A percentile compares a stretch with the other conserved stretches of the same genome.
These are phyloP conservation scores for Blastocystis sp. DNA, from an alignment of 352 stramenopile genomes.

Conservation along the genomic window DNA sequence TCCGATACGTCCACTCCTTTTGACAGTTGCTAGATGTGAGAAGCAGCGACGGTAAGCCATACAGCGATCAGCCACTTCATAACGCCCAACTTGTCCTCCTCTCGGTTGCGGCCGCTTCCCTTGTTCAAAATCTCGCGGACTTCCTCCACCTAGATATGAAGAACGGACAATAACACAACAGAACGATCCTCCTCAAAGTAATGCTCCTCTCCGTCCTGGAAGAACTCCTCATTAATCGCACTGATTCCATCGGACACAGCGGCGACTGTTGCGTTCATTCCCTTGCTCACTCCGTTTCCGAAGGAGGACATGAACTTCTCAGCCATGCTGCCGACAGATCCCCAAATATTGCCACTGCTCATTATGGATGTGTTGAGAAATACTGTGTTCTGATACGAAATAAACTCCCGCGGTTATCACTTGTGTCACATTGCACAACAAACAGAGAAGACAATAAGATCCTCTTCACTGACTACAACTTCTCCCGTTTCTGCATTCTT, in stretches of 20 bases:
- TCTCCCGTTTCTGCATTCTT: too few relatives aligned
- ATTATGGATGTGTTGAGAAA: neutral
- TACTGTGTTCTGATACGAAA: too few relatives aligned
- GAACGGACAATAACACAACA: neutral
- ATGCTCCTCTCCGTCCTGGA: slow-evolving; percentile 19
- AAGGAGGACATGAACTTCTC: slow-evolving; percentile 1
- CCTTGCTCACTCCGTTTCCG: slow-evolving; percentile 24
- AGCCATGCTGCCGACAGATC: neutral
- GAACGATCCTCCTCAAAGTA: slow-evolving; percentile 40
- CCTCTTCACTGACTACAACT: too few relatives aligned
- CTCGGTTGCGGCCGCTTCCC: neutral
- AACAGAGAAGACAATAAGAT: too few relatives aligned
- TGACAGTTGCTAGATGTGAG: neutral
- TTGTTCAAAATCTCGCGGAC: slow-evolving; percentile 28
- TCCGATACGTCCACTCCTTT: slow-evolving; percentile 66
- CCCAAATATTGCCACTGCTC: slow-evolving; percentile 2
- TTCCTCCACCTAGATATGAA: slow-evolving; percentile 10
- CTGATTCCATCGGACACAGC: neutral
- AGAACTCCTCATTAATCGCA: slow-evolving; percentile 8
- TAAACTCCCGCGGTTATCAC: too few relatives aligned
- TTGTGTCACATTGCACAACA: too few relatives aligned
- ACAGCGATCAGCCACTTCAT: slow-evolving; percentile 46
- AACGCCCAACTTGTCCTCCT: slow-evolving; percentile 21
- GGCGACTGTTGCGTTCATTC: slow-evolving; percentile 6
- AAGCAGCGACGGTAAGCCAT: neutral